phyloP scores from a whole-genome alignment of 805 yeast genomes.

The Tetrapisispora taiwanensis region DNA sequence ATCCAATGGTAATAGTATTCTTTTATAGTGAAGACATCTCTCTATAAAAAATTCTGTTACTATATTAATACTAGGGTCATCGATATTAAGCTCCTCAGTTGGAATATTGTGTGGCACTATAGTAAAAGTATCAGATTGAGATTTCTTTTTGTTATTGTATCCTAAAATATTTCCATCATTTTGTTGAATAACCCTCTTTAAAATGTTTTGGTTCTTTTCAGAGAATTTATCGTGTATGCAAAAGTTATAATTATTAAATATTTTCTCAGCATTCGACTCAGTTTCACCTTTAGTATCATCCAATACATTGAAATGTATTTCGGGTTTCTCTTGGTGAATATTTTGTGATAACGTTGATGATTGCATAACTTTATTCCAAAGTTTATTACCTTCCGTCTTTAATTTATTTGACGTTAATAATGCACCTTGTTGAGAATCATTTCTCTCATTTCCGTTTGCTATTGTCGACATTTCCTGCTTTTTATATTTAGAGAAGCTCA shows the following conservation, averaged over 20 bases:
- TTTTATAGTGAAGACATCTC: constrained; percentile 51
- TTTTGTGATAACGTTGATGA: constrained; percentile 3
- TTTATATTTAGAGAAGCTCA: not conserved
- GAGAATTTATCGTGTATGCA: constrained; percentile 13
- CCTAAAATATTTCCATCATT: constrained; percentile 17
- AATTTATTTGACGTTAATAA: constrained; percentile 13
- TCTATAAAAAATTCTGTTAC: constrained; percentile 80
- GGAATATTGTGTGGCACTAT: constrained; percentile 20
- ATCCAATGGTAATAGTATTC: constrained; percentile 35
- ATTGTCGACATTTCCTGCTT: not conserved
- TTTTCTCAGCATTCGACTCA: not conserved
- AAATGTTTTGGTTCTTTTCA: constrained; percentile 12
- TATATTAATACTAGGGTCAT: constrained; percentile 17
- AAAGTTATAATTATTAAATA: constrained; percentile 13
- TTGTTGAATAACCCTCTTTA: constrained; percentile 16
- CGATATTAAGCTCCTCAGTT: constrained; percentile 5
- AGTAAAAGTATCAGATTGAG: not conserved
- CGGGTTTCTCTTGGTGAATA: not conserved
- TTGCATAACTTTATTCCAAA: constrained; percentile 24
- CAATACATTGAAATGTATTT: not conserved
- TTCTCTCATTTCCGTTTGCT: not conserved
- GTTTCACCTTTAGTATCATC: not conserved
- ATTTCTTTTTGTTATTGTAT: not conserved
- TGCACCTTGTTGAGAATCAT: not conserved
- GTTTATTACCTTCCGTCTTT: constrained; percentile 20